Evolutionary conservation across 345 rosid genomes (phyloP).

Genomic region (Murraya paniculata): DNA sequence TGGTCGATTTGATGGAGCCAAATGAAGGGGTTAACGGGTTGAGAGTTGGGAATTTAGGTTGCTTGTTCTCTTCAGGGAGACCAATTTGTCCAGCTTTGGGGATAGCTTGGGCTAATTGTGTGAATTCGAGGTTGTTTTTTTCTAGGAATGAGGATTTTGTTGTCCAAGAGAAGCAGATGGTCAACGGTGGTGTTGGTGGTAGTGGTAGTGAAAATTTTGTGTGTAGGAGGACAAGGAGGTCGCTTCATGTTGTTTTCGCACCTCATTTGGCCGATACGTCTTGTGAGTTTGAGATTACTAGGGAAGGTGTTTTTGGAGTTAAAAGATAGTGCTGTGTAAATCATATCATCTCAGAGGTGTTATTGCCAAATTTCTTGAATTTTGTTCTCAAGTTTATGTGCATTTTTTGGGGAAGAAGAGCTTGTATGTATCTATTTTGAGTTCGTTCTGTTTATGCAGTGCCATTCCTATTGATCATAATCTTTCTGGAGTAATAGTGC

Average conservation of each 20-base stretch:
- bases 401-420: not conserved
- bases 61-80: constrained; percentile 65
- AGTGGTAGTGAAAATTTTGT: constrained; percentile 20
- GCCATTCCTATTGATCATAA: not conserved
- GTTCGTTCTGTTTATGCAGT: not conserved
- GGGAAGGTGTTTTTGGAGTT: constrained; percentile 55
- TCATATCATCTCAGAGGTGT: constrained; percentile 6
- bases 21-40: constrained; percentile 58
- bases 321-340: constrained; percentile 16
- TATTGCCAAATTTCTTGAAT: not conserved
- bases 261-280: constrained; percentile 63
- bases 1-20: constrained; percentile 62
- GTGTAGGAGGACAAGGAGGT: constrained; percentile 35
- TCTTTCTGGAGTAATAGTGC: not conserved
- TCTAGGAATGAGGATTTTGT: constrained; percentile 43
- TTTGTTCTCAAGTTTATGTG: not conserved
- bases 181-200: constrained; percentile 19
- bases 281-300: constrained; percentile 62
- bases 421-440: not conserved
- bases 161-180: constrained; percentile 15
- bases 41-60: constrained; percentile 65
- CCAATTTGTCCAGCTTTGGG: constrained; percentile 76
- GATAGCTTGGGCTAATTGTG: constrained; percentile 78
- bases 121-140: constrained; percentile 76
- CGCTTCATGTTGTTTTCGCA: constrained; percentile 61